Evolutionary conservation across 805 yeast genomes (phyloP).

Genomic region (Starmera quercuum): DNA sequence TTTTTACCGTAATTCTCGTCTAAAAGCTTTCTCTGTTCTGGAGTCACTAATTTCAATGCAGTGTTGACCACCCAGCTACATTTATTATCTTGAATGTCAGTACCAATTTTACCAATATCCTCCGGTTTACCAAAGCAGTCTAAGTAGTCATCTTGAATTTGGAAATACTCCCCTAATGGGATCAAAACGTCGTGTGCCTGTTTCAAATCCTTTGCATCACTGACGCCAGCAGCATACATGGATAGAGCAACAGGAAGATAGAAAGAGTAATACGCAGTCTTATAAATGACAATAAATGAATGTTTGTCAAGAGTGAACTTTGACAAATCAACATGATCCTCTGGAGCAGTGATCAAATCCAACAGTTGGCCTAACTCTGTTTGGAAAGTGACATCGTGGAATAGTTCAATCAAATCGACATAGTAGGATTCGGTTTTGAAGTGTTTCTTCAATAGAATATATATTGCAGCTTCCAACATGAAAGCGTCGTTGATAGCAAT

Average conservation of each 20-base stretch:
- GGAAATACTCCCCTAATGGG: constrained; percentile 97
- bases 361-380: constrained; percentile 95
- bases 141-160: constrained; percentile 94
- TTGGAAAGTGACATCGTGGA: constrained; percentile 96
- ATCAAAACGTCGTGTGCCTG: constrained; percentile 85
- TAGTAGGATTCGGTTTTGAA: constrained; percentile 79
- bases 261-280: constrained; percentile 96
- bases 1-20: constrained; percentile 90
- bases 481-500: constrained; percentile 97
- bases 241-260: constrained; percentile 96
- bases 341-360: constrained; percentile 96
- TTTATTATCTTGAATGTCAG: constrained; percentile 96
- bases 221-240: constrained; percentile 84
- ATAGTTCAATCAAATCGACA: constrained; percentile 82
- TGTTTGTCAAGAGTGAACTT: constrained; percentile 87
- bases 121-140: constrained; percentile 98
- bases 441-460: constrained; percentile 79
- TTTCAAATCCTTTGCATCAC: constrained; percentile 63
- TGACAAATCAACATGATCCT: constrained; percentile 81
- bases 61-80: constrained; percentile 97
- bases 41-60: constrained; percentile 70
- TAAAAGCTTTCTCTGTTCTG: constrained; percentile 74
- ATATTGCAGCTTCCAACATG: constrained; percentile 93
- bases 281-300: constrained; percentile 90
- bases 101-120: constrained; percentile 96